phyloP scores from a whole-genome alignment of 495 filamentous ascomycete species.

The Neurospora sp. region DNA sequence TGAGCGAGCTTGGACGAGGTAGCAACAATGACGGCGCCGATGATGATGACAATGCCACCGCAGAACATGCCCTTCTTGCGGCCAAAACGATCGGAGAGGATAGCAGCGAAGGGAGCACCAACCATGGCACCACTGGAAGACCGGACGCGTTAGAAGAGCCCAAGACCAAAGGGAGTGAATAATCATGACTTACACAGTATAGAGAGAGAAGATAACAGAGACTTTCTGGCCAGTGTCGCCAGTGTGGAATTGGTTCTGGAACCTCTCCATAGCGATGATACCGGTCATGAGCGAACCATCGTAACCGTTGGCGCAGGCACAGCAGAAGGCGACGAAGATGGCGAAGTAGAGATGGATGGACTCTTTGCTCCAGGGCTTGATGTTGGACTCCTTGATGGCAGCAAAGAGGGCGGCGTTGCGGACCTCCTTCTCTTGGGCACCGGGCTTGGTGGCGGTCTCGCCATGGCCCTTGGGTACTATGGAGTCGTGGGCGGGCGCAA shows the following conservation, averaged over 20 bases:
- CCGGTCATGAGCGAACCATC: constrained; percentile 32
- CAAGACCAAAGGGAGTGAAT: background rate
- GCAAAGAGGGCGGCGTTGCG: constrained; percentile 49
- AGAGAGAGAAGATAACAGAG: constrained; percentile 37
- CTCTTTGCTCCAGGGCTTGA: constrained; percentile 43
- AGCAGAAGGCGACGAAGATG: constrained; percentile 37
- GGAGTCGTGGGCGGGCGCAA: constrained; percentile 2
- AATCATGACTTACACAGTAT: constrained; percentile 30
- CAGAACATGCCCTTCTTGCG: constrained; percentile 36
- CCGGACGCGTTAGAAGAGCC: background rate
- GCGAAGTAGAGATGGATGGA: constrained; percentile 44
- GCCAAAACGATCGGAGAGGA: constrained; percentile 34
- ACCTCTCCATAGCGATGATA: constrained; percentile 28
- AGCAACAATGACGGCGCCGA: constrained; percentile 36
- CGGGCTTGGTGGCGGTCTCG: constrained; percentile 24
- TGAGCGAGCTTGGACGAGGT: constrained; percentile 27
- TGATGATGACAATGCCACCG: constrained; percentile 42
- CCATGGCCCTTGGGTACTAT: constrained; percentile 24
- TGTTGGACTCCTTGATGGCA: constrained; percentile 45
- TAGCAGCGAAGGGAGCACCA: constrained; percentile 32
- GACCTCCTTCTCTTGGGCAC: constrained; percentile 38
- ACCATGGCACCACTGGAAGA: constrained; percentile 35
- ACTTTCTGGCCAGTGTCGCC: constrained; percentile 25
- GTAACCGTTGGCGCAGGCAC: constrained; percentile 43
- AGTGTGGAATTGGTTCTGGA: constrained; percentile 28